Conservation (phyloP, 306 rosid genomes). For the Cicer judaicum region DNA sequence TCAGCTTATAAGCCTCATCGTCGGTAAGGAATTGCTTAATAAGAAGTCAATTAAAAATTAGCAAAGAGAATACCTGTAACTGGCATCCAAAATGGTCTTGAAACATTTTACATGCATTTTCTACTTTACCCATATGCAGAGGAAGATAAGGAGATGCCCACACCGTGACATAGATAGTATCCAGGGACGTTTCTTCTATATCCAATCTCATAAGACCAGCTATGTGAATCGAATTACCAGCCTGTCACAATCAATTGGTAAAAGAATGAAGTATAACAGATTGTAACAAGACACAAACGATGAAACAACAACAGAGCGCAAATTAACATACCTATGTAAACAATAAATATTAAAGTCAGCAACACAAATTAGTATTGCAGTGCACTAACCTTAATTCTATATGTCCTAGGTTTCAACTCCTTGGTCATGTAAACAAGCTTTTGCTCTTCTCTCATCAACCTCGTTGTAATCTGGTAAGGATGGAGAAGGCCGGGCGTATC, state of each 20-base stretch:
- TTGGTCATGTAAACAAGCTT: slow-evolving; percentile 81
- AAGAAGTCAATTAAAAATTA: slow-evolving; percentile 29
- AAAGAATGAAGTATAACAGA: slow-evolving; percentile 22
- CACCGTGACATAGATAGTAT: slow-evolving; percentile 75
- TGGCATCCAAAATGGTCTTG: slow-evolving; percentile 87
- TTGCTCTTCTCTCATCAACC: slow-evolving; percentile 88
- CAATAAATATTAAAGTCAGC: slow-evolving; percentile 26
- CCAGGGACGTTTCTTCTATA: slow-evolving; percentile 70
- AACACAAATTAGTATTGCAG: slow-evolving; percentile 30
- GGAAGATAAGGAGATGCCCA: slow-evolving; percentile 96
- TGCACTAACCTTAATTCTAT: slow-evolving; percentile 77
- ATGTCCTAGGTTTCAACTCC: slow-evolving; percentile 95
- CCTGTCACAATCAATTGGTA: slow-evolving; percentile 57
- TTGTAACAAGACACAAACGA: slow-evolving; percentile 10
- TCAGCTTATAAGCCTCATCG: slow-evolving; percentile 2
- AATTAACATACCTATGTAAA: neutral
- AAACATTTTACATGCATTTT: slow-evolving; percentile 66
- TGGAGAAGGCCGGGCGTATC: slow-evolving; percentile 94
- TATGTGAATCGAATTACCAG: slow-evolving; percentile 81
- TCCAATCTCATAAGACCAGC: slow-evolving; percentile 96
- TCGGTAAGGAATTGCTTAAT: slow-evolving; percentile 13
- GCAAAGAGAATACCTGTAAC: slow-evolving; percentile 71
- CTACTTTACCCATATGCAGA: slow-evolving; percentile 89
- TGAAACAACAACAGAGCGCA: slow-evolving; percentile 2
- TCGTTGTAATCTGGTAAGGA: slow-evolving; percentile 84